Evolutionary conservation across 2,329 filamentous ascomycete species (phyloP).

Genomic region (Aspergillus spinulosporus): DNA sequence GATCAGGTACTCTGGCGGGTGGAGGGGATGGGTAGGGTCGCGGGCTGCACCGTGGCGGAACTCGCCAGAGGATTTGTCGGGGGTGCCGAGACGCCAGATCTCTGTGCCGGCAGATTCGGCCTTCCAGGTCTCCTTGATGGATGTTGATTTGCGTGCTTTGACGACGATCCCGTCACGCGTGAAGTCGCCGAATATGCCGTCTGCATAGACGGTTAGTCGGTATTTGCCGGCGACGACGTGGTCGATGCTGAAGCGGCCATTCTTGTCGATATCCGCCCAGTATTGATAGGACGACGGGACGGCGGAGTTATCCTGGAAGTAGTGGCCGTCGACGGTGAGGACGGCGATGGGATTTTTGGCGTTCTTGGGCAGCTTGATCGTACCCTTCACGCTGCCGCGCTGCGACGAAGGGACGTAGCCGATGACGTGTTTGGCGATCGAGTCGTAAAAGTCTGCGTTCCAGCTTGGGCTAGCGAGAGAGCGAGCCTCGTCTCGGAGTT

Average conservation of each 20-base stretch:
- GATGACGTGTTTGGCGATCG: slow-evolving; percentile 59
- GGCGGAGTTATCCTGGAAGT: slow-evolving; percentile 61
- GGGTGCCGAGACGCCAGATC: slow-evolving; percentile 63
- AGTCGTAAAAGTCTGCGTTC: slow-evolving; percentile 64
- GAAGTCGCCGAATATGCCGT: slow-evolving; percentile 62
- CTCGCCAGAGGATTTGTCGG: slow-evolving; percentile 62
- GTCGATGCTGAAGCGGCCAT: slow-evolving; percentile 54
- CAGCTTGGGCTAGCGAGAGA: slow-evolving; percentile 54
- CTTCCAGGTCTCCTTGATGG: slow-evolving; percentile 48
- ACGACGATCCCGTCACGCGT: slow-evolving; percentile 54
- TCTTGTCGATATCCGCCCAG: slow-evolving; percentile 55
- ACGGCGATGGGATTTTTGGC: slow-evolving; percentile 58
- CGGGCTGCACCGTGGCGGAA: slow-evolving; percentile 58
- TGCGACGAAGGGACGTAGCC: slow-evolving; percentile 58
- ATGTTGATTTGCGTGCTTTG: slow-evolving; percentile 43
- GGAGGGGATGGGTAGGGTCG: slow-evolving; percentile 51
- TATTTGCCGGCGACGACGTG: slow-evolving; percentile 60
- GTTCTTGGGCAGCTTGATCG: slow-evolving; percentile 53
- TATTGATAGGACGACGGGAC: slow-evolving; percentile 62
- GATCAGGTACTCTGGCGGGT: slow-evolving; percentile 60
- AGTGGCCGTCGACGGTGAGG: slow-evolving; percentile 52
- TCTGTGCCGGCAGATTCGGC: slow-evolving; percentile 60
- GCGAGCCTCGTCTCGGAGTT: slow-evolving; percentile 56
- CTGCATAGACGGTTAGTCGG: slow-evolving; percentile 63
- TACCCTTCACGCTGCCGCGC: slow-evolving; percentile 54